These are phyloP conservation scores for Amaranthus tricolor DNA, from an alignment of 179 eudicot species.

Conservation along the genomic window DNA sequence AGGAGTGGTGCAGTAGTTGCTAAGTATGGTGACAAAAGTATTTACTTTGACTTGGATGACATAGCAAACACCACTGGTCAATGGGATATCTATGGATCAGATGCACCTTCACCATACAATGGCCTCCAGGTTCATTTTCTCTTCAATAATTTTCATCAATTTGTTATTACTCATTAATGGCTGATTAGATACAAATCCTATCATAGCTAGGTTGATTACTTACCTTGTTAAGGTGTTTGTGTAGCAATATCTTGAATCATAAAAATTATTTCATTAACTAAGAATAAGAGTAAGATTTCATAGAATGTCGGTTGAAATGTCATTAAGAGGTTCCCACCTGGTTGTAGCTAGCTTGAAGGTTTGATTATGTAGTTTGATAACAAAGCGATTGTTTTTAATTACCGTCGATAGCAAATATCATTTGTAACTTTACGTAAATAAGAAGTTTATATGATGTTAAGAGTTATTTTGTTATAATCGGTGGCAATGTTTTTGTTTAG, in stretches of 20 bases:
- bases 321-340: too few species aligned
- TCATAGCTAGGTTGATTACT: background rate
- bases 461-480: too few species aligned
- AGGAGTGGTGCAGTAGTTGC: conserved; percentile 84
- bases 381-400: too few species aligned
- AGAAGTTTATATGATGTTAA: too few species aligned
- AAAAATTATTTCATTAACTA: too few species aligned
- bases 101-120: conserved; percentile 97
- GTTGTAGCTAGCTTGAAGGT: too few species aligned
- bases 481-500: background rate
- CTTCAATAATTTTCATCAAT: too few species aligned
- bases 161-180: background rate
- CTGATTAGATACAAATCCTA: background rate
- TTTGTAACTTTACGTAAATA: too few species aligned
- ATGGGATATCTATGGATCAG: conserved; percentile 97
- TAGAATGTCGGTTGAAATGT: too few species aligned
- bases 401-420: too few species aligned
- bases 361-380: too few species aligned
- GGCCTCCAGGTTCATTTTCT: conserved; percentile 68
- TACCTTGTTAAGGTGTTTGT: background rate
- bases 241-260: background rate
- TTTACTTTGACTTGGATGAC: conserved; percentile 96
- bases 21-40: conserved; percentile 95
- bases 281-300: too few species aligned
- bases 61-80: conserved; percentile 95